These are phyloP conservation scores for Vaccinium myrtillus DNA, from an alignment of 148 eudicot genomes.

Conservation along the genomic window DNA sequence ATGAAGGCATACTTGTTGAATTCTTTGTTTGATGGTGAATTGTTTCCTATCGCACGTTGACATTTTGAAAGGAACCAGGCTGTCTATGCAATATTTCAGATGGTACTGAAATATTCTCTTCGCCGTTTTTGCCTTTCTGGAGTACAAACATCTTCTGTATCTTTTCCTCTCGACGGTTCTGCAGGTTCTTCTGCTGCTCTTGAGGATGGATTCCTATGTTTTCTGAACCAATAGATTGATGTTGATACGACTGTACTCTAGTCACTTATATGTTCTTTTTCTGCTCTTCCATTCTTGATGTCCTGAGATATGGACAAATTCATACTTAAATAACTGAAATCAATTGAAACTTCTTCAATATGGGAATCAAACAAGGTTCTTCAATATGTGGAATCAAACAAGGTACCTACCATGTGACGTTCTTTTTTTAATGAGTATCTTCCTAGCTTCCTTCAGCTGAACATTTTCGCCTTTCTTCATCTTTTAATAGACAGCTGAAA, in stretches of 20 bases:
- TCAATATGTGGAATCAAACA: too few relatives aligned
- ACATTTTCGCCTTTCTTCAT: too few relatives aligned
- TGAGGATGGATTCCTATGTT: constrained; percentile 8
- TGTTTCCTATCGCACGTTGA: constrained; percentile 3
- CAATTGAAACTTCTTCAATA: too few relatives aligned
- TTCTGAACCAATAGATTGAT: constrained; percentile 10
- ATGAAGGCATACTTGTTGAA: neutral
- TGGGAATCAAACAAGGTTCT: too few relatives aligned
- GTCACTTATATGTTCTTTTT: constrained; percentile 11
- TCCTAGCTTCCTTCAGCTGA: too few relatives aligned
- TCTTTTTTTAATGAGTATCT: too few relatives aligned
- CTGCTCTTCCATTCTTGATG: constrained; percentile 14
- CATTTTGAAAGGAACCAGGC: constrained; percentile 4
- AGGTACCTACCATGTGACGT: too few relatives aligned
- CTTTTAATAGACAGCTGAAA: too few relatives aligned
- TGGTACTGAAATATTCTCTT: constrained; percentile 10
- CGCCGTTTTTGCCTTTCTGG: neutral
- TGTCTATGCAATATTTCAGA: neutral
- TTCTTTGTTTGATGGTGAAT: neutral
- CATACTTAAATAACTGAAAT: too few relatives aligned
- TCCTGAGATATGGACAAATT: constrained; percentile 24
- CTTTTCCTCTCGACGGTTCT: neutral
- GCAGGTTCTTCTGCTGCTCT: constrained; percentile 5
- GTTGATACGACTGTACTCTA: neutral
- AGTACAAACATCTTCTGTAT: neutral